phyloP scores from a whole-genome alignment of 768 basidiomycete species.

The Mrakia gelida region DNA sequence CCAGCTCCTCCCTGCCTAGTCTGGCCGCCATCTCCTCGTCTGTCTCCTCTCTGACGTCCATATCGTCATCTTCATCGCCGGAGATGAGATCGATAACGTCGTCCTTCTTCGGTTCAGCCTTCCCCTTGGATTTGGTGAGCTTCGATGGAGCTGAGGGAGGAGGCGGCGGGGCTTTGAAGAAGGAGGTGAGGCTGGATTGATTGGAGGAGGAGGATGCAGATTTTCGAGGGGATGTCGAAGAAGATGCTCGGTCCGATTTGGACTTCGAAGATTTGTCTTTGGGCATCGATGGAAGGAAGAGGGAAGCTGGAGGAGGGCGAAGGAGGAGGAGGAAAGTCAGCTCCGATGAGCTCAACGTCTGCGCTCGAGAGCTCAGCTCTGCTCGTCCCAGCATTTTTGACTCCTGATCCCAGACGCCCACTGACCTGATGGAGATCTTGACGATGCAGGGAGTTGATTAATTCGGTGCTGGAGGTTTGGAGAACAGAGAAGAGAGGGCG shows the following conservation, averaged over 20 bases:
- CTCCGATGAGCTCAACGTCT: no score
- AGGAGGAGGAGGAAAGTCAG: background rate
- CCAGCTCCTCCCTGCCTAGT: slow-evolving; percentile 7
- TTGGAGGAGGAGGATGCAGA: background rate
- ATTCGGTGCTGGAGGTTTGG: no score
- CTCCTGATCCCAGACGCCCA: no score
- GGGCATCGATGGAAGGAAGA: background rate
- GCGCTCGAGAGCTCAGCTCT: no score
- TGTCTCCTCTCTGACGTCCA: background rate
- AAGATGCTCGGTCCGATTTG: background rate
- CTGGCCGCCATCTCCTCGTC: slow-evolving; percentile 23
- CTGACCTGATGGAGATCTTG: no score
- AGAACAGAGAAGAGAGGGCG: no score
- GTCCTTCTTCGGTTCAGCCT: background rate
- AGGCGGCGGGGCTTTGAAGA: slow-evolving; percentile 25
- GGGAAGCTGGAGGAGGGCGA: background rate
- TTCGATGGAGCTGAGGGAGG: background rate
- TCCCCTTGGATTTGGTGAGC: background rate
- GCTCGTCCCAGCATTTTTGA: no score
- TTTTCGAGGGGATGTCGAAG: background rate
- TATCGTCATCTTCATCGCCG: slow-evolving; percentile 7
- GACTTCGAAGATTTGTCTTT: background rate
- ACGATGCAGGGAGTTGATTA: no score
- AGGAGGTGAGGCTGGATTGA: slow-evolving; percentile 21
- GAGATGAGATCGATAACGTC: slow-evolving; percentile 22